Evolutionary conservation across 2,329 filamentous ascomycete species (phyloP), one percentile per base, ranked within the genome.

Genomic region (Bipolaris oryzae): DNA sequence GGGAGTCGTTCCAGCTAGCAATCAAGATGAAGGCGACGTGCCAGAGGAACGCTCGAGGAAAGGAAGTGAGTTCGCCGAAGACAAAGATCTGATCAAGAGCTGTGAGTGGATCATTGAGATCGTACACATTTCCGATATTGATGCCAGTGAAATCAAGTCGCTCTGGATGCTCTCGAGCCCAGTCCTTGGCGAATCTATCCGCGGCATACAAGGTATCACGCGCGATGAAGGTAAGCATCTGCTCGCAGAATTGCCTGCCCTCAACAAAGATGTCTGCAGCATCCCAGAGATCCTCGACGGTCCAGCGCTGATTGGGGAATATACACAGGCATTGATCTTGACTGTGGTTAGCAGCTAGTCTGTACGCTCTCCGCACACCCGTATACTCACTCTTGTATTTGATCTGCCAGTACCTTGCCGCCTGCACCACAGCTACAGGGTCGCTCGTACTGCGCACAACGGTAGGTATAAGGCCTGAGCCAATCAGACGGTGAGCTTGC

Each of bases 281-380:
- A 43, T 76, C 74, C 69, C 72, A 77, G 7, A 76, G 63, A 49
- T 77, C 74, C 28, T 62, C 31, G 9, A 75, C 68, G 6, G 45
- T 53, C 64, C 65, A 74, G 7, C 60, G 61, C 38, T 59, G 49
- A 7, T 57, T 46, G 4, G 72, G 70, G 35, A 74, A 71, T 47
- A 75, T 69, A 46, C 63, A 62, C 25, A 63, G 55, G 45, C 67
- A 74, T 18, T 68, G 57, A 13, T 56, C 48, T 55, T 33, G 1
- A 33, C 5, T 7, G 18, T 18, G 33, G 46, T 55, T 16, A 55
- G 39, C 16, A 5, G 15, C 7, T 15, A n/a, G 1, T 10, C 6
- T n/a, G 15, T 7, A 21, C n/a, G 15, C 16, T 16, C 18, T 21
- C 15, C 3, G 7, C 33, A 35, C 9, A 3, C 13, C 1, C 5